Conservation (phyloP, 441 rosid species). For the Aquilaria agallochum region DNA sequence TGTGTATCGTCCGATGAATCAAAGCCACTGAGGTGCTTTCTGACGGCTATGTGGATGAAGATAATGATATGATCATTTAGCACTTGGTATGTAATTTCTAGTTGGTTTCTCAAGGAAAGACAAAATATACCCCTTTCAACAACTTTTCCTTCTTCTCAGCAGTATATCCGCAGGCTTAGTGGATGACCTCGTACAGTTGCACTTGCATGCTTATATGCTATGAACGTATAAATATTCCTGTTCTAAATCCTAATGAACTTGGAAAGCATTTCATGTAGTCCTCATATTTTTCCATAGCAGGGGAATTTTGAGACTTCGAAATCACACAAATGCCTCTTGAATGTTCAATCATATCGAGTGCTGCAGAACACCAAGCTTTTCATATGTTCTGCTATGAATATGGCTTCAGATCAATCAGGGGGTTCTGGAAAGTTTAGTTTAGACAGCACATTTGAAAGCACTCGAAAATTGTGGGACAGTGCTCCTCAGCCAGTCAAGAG, state of each 20-base stretch:
- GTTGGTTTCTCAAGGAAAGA: conserved; percentile 1
- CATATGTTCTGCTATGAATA: conserved; percentile 46
- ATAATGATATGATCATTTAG: not conserved
- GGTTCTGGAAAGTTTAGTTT: conserved; percentile 57
- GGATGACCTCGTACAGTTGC: not conserved
- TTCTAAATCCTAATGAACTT: not conserved
- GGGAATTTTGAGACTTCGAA: conserved; percentile 23
- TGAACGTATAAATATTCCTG: not conserved
- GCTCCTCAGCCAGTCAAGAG: conserved; percentile 73
- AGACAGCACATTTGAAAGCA: conserved; percentile 38
- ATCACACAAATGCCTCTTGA: conserved; percentile 13
- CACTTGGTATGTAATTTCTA: not conserved
- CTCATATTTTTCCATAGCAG: conserved; percentile 21
- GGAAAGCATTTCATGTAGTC: not conserved
- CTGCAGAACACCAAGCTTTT: conserved; percentile 26
- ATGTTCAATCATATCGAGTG: conserved; percentile 21
- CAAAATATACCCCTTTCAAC: not conserved
- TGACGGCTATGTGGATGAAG: not conserved
- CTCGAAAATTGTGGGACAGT: conserved; percentile 52
- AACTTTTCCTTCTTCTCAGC: not conserved
- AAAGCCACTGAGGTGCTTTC: no score
- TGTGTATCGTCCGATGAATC: no score
- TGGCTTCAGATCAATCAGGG: conserved; percentile 59
- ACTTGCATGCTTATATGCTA: not conserved
- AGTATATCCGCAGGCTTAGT: not conserved